phyloP scores from a whole-genome alignment of 176 grass and related monocot species.

The Bromus sterilis region DNA sequence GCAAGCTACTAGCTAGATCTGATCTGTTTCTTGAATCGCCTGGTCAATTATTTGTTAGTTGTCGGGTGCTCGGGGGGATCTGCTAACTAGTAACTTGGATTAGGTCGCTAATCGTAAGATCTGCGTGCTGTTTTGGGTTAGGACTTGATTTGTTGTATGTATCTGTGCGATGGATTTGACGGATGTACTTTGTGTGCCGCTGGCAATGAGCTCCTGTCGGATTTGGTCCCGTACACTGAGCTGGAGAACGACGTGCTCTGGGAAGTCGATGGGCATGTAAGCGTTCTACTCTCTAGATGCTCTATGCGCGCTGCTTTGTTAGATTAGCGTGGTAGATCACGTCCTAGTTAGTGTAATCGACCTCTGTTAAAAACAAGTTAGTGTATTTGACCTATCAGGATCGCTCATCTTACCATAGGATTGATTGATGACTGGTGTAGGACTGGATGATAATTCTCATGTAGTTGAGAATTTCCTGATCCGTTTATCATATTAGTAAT shows the following conservation, averaged over 20 bases:
- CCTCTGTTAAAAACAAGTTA: too few species aligned
- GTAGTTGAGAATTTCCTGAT: too few species aligned
- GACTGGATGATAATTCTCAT: too few species aligned
- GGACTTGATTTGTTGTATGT: background rate
- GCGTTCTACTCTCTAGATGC: background rate
- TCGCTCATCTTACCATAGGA: background rate
- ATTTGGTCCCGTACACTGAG: constrained; percentile 70
- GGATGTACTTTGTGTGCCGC: background rate
- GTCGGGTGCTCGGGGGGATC: background rate
- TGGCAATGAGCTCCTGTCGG: constrained; percentile 83
- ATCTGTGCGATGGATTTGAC: background rate
- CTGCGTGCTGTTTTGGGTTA: background rate
- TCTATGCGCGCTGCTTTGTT: background rate
- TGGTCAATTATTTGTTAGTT: background rate
- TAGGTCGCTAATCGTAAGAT: background rate
- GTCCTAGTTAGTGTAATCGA: background rate
- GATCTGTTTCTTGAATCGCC: too few species aligned
- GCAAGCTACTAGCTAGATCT: background rate
- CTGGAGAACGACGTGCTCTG: constrained; percentile 67
- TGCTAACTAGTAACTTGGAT: background rate
- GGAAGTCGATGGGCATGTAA: constrained; percentile 83
- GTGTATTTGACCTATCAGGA: too few species aligned
- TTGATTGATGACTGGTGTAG: background rate
- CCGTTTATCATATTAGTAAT: background rate
- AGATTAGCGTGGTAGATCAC: background rate